Base-by-base conservation (phyloP, 1,139 yeast genomes). In the Saccharomyces uvarum region DNA sequence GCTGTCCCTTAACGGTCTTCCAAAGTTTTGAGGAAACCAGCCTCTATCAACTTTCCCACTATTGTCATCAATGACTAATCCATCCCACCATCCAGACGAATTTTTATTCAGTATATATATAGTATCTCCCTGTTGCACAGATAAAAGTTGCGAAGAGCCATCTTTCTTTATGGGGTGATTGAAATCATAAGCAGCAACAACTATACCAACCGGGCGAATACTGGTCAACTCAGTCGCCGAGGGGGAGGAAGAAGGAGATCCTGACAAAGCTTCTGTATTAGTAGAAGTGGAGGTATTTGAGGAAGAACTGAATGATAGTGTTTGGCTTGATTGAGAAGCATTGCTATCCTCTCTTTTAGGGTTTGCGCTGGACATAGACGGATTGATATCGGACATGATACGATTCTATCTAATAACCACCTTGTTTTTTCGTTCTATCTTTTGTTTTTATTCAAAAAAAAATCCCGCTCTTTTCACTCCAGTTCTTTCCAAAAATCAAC, bases 81-180 rank as follows among this genome's bases (percentile, higher is more conserved):
- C 93, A 65, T 86, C 91, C 89, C 90, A 85, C 93, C 93, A 86
- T 1, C 86, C 86, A 3, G 79, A 67, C 42, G 77, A 78, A 13
- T 80, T 74, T 57, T 82, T 83, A 13, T 78, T 54, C 13, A 73
- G 51, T 8, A 73, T 75, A 56, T 70, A 69, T 2, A 73, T 63
- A 3, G 68, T 65, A 42, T 71, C 75, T 8, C 74, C 74, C 8
- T 60, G 59, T 24, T 53, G 56, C 14, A 66, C 56, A 1, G 57
- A 46, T n/a, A 61, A 24, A 29, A 48, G 48, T 29, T 58, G 58
- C 51, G 62, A 53, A 26, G 58, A 60, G 32, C 56, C 55, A 27
- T 57, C 56, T 27, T 54, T 57, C 7, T 51, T 46, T 27, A 21
- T 51, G 31, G 57, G 51, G 9, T 62, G 57, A 31, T 42, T 49